These are phyloP conservation scores for Sutorius eximius DNA, from an alignment of 1,284 basidiomycete species.

Conservation along the genomic window DNA sequence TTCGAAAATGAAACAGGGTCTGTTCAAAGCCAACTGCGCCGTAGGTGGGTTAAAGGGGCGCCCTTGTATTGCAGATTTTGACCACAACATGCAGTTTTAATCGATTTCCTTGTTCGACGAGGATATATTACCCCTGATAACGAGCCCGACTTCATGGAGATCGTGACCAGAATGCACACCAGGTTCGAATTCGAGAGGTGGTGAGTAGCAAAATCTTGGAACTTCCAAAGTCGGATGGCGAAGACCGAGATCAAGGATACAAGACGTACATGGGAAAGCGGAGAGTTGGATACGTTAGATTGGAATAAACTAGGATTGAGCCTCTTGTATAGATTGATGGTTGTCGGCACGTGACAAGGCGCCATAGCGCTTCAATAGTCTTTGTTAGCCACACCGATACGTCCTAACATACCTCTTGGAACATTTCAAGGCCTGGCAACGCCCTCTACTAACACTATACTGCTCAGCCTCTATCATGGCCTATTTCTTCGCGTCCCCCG, in stretches of 20 bases:
- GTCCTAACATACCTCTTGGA: not conserved
- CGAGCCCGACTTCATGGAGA: constrained; percentile 73
- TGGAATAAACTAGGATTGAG: not conserved
- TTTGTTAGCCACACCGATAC: not conserved
- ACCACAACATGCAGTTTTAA: constrained; percentile 52
- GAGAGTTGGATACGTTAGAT: not conserved
- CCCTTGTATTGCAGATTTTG: not conserved
- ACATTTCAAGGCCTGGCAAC: not conserved
- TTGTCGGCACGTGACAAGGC: constrained; percentile 4
- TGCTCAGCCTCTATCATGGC: constrained; percentile 43
- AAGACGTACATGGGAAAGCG: not conserved
- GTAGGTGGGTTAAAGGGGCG: constrained; percentile 47
- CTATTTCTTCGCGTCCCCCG: constrained; percentile 89
- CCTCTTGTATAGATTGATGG: not conserved
- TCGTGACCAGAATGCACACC: constrained; percentile 62
- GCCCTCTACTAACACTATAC: constrained; percentile 1
- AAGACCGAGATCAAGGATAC: not conserved
- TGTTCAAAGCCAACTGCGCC: constrained; percentile 88
- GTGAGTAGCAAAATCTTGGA: constrained; percentile 26
- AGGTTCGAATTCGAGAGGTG: constrained; percentile 64
- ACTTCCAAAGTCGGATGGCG: not conserved
- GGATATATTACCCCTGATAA: constrained; percentile 77
- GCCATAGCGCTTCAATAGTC: not conserved
- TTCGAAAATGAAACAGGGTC: constrained; percentile 55
- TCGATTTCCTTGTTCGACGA: constrained; percentile 82